phyloP scores from a whole-genome alignment of 805 yeast species.

The Candida xiaguanensis region DNA sequence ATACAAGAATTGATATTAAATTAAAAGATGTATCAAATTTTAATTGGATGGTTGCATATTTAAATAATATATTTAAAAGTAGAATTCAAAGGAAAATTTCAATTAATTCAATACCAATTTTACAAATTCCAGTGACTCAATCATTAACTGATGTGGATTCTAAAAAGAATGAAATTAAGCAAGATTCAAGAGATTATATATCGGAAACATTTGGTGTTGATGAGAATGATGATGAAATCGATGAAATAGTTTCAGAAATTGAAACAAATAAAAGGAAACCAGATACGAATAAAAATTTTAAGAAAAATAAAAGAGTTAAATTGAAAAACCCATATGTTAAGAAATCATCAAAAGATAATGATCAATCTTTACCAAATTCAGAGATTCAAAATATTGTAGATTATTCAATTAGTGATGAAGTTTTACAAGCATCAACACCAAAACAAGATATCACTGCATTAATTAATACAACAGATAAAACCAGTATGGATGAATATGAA shows the following conservation, averaged over 20 bases:
- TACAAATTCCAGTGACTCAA: not conserved
- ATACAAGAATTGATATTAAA: slow-evolving; percentile 4
- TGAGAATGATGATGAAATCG: slow-evolving; percentile 5
- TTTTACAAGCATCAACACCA: too few relatives aligned
- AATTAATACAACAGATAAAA: too few relatives aligned
- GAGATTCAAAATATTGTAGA: too few relatives aligned
- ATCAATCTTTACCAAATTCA: too few relatives aligned
- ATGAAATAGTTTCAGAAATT: not conserved
- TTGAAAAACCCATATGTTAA: too few relatives aligned
- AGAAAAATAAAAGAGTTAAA: too few relatives aligned
- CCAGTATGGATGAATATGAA: slow-evolving; percentile 3
- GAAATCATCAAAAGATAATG: too few relatives aligned
- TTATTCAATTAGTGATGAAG: too few relatives aligned
- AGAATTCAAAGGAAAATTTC: slow-evolving; percentile 4
- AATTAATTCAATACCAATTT: not conserved
- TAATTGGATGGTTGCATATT: slow-evolving; percentile 6
- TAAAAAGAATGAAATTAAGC: not conserved
- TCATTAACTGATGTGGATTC: not conserved
- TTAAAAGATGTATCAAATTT: not conserved
- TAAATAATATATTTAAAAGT: not conserved
- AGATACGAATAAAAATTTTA: too few relatives aligned
- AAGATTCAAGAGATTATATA: too few relatives aligned
- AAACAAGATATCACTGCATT: too few relatives aligned
- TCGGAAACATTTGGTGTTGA: slow-evolving; percentile 4
- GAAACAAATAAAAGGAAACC: not conserved